phyloP scores from a whole-genome alignment of 108 stramenopile genomes.

The Aurantiochytrium sp. region DNA sequence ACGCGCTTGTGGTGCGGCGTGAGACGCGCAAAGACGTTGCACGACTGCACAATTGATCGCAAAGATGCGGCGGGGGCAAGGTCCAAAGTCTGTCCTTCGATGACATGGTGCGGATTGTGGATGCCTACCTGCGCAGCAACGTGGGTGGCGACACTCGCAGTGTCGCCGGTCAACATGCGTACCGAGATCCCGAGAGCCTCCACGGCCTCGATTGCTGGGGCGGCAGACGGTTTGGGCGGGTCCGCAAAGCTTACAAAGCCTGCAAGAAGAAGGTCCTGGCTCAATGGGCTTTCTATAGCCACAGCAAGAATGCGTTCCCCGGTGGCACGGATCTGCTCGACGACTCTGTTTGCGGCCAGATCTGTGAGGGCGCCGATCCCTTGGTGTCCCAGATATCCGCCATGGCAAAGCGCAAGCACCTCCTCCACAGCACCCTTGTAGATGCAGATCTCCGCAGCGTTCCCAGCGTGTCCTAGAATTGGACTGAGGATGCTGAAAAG shows the following conservation, averaged over 20 bases:
- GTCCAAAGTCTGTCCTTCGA: neutral
- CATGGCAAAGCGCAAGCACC: neutral
- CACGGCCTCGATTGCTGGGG: neutral
- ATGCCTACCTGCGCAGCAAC: slow-evolving; percentile 7
- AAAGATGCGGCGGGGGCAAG: neutral
- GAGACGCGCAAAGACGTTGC: slow-evolving; percentile 69
- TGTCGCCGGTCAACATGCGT: neutral
- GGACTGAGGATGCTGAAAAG: too few relatives aligned
- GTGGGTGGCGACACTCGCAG: neutral
- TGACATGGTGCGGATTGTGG: neutral
- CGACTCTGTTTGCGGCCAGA: neutral
- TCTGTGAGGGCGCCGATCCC: neutral
- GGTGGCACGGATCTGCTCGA: neutral
- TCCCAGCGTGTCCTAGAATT: neutral
- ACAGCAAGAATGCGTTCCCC: neutral
- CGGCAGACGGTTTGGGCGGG: neutral
- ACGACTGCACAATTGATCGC: slow-evolving; percentile 47
- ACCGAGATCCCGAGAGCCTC: neutral
- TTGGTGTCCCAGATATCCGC: neutral
- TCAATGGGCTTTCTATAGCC: neutral
- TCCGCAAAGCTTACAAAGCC: neutral
- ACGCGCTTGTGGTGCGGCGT: slow-evolving; percentile 65
- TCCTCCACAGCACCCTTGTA: slow-evolving; percentile 15
- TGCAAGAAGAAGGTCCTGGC: neutral
- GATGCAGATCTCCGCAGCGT: neutral